Evolutionary conservation across 2,329 filamentous ascomycete genomes (phyloP), one percentile per base, ranked within the genome.

Genomic region (Tolypocladium tundrense): DNA sequence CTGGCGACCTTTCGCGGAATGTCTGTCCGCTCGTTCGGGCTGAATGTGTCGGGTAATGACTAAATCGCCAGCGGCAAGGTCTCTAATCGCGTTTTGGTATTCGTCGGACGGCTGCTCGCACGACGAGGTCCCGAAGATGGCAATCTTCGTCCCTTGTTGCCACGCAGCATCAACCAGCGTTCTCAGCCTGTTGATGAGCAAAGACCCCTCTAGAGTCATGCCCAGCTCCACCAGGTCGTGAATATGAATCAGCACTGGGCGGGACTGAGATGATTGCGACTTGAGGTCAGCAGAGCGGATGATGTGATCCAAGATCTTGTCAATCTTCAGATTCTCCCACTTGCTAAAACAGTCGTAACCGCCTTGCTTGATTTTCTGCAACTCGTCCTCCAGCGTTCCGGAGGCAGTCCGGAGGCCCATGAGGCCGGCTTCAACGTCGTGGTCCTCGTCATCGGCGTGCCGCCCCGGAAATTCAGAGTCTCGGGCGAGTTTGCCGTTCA

Each of bases 181-280:
- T 56, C 89, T 85, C 14, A 99, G 74, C 59, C 87, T 84, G 45
- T 79, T 75, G 9, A 97, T 74, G 39, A 97, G 81, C 27, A 82
- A 79, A 2, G 82, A 78, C 13, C 91, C 90, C 59, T 90, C 85
- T 7, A 81, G 70, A 1, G 88, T 86, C 67, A 82, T 81, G 64
- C 81, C 84, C 10, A 99, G 78, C 62, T 95, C 90, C 56, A 88
- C 85, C 66, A 91, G 88, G 69, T 97, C 90, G 68, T 88, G 84
- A 14, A 96, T 75, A 64, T 90, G 90, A 43, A 95, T 78, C 59
- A 97, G 86, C 9, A 91, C 79, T 31, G 78, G 79, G 27, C 69
- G 78, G 68, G 65, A 68, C 64, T 68, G 65, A 8, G 62, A 53
- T 35, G 63, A 60, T 7, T 69, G 63, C 24, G 69, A 62, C 58